Evolutionary conservation across 169 alveolate genomes (phyloP).

Genomic region (Perkinsus chesapeaki): DNA sequence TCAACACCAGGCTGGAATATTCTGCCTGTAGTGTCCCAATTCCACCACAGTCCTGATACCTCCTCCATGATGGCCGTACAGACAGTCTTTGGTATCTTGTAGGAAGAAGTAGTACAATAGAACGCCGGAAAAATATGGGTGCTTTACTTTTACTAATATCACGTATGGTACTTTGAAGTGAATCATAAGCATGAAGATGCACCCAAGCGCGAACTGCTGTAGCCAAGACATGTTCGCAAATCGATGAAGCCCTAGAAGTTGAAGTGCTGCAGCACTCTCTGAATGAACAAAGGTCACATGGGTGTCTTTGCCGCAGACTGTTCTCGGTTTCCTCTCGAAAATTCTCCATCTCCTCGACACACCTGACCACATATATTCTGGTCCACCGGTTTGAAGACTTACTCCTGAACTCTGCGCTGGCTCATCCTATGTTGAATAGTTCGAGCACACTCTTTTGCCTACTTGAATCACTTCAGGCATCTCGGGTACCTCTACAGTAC

Average conservation of each 20-base stretch:
- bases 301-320: neutral
- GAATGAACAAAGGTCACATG: neutral
- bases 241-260: neutral
- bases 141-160: neutral
- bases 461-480: too few relatives aligned
- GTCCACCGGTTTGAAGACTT: too few relatives aligned
- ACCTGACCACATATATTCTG: too few relatives aligned
- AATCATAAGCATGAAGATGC: neutral
- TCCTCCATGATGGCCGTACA: neutral
- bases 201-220: neutral
- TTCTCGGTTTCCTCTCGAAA: too few relatives aligned
- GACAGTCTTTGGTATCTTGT: neutral
- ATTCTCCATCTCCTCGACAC: too few relatives aligned
- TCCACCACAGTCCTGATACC: neutral
- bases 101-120: neutral
- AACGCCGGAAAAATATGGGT: neutral
- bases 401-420: too few relatives aligned
- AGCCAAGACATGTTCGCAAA: neutral
- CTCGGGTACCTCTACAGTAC: too few relatives aligned
- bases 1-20: neutral
- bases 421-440: too few relatives aligned
- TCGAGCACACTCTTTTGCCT: too few relatives aligned
- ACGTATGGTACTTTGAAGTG: neutral
- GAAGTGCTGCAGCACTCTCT: neutral
- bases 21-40: neutral